A percentile compares a stretch with the other conserved stretches of the same genome.
Conservation (phyloP, 805 yeast species). For the Saccharomycopsis vini region DNA sequence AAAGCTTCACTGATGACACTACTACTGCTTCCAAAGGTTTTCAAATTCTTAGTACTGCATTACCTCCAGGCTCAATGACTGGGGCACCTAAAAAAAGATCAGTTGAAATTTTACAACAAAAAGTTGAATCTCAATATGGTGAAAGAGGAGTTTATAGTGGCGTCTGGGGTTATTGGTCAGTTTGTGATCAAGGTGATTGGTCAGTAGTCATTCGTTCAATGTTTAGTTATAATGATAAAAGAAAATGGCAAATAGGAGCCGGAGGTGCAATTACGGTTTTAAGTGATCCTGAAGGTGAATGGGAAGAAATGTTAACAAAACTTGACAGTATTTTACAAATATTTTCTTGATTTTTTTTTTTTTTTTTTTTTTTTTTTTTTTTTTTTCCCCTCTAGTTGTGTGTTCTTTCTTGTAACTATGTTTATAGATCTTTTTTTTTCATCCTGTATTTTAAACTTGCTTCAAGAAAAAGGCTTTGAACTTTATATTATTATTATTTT, state of each 20-base stretch:
- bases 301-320: slow-evolving; percentile 85
- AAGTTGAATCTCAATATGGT: slow-evolving; percentile 27
- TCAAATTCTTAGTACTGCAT: slow-evolving; percentile 65
- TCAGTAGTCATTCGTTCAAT: slow-evolving; percentile 87
- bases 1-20: neutral
- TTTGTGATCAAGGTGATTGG: slow-evolving; percentile 87
- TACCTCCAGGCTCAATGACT: slow-evolving; percentile 99
- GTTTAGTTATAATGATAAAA: slow-evolving; percentile 41
- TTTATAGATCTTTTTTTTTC: too few relatives aligned
- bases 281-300: slow-evolving; percentile 75
- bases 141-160: slow-evolving; percentile 88
- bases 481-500: too few relatives aligned
- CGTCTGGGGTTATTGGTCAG: slow-evolving; percentile 90
- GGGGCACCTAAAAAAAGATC: slow-evolving; percentile 97
- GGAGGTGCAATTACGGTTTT: slow-evolving; percentile 96
- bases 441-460: too few relatives aligned
- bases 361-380: too few relatives aligned
- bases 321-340: slow-evolving; percentile 72
- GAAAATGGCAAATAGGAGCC: slow-evolving; percentile 82
- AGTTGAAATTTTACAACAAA: slow-evolving; percentile 62
- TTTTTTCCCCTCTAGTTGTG: too few relatives aligned
- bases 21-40: slow-evolving; percentile 46
- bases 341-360: slow-evolving; percentile 30
- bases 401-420: too few relatives aligned
- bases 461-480: too few relatives aligned